Evolutionary conservation across 2,329 filamentous ascomycete genomes (phyloP), one percentile per base, ranked within the genome.

Genomic region (Calonectria hawksworthii): DNA sequence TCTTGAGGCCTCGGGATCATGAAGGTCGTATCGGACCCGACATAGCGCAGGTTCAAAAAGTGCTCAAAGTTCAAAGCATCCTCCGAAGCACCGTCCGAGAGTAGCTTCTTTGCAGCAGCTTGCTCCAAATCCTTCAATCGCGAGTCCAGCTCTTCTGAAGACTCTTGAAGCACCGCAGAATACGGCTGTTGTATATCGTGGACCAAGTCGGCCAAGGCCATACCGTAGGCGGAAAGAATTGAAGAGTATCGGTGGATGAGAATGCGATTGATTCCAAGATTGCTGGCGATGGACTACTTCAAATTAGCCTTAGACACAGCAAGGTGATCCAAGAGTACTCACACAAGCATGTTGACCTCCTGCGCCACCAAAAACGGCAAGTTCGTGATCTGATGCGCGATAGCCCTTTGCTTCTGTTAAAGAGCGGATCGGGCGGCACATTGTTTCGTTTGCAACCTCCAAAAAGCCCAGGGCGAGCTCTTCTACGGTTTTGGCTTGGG

Each of bases 21-120:
- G 28, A 88, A 79, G 1, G 83, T 83, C 18, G 86, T 88, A 63
- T 85, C 86, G 2, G 85, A 85, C 10, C 87, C 87, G 1, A 83
- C 81, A 41, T 88, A 88, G 68, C 86, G 81, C 79, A 88, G 84
- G 74, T 86, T 87, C 23, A 88, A 79, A 74, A 85, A 88, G 10
- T 80, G 78, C 41, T 87, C 82, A 52, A 87, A 80, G 26, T 87
- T 86, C 70, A 90, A 86, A 44, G 82, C 82, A 7, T 85, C 75
- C 0, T 77, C 67, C 3, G 79, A 68, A 41, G 86, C 83, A 9
- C 86, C 81, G 36, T 84, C 82, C 5, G 83, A 84, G 10, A 74
- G 34, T 6, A 76, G 59, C 44, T 70, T 70, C 6, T 38, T 34
- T 18, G 69, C 38, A 1, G 74, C 68, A 21, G 44, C 56, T 50